Evolutionary conservation across 352 stramenopile species (phyloP).

Genomic region (Pythium brassicae): DNA sequence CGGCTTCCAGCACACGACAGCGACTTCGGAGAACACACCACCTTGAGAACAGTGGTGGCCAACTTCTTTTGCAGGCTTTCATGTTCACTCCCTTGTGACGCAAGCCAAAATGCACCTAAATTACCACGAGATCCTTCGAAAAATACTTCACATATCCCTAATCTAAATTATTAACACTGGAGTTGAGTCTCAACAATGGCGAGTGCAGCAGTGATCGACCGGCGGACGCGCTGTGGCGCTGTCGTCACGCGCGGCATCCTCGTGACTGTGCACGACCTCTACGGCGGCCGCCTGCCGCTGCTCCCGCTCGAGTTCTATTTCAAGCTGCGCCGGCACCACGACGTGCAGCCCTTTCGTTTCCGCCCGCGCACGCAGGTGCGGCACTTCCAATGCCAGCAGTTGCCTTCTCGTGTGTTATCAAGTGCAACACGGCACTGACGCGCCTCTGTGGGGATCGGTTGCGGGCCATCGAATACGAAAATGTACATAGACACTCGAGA

Average conservation of each 20-base stretch:
- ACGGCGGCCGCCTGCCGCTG: slow-evolving; percentile 36
- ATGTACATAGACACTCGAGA: slow-evolving; percentile 36
- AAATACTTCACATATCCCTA: too few species aligned
- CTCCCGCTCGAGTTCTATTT: slow-evolving; percentile 49
- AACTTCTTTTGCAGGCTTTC: too few species aligned
- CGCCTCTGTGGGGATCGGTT: background rate
- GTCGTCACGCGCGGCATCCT: slow-evolving; percentile 46
- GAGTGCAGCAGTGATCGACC: slow-evolving; percentile 38
- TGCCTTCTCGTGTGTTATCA: background rate
- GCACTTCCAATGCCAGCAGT: background rate
- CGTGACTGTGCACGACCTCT: slow-evolving; percentile 66
- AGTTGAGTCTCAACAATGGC: slow-evolving; percentile 26
- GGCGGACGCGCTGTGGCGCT: slow-evolving; percentile 29
- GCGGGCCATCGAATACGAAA: too few species aligned
- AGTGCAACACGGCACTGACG: background rate
- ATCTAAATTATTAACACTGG: too few species aligned
- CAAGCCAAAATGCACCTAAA: too few species aligned
- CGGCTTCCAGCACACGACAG: too few species aligned
- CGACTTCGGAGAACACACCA: too few species aligned
- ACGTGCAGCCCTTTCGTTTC: slow-evolving; percentile 51
- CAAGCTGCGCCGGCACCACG: slow-evolving; percentile 22
- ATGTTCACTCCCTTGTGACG: too few species aligned
- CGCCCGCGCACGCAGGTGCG: slow-evolving; percentile 35
- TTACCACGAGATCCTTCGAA: too few species aligned
- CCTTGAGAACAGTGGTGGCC: too few species aligned